These are phyloP conservation scores for Cephalotrichum gorgonifer DNA, from an alignment of 2,329 filamentous ascomycete species.

Conservation along the genomic window DNA sequence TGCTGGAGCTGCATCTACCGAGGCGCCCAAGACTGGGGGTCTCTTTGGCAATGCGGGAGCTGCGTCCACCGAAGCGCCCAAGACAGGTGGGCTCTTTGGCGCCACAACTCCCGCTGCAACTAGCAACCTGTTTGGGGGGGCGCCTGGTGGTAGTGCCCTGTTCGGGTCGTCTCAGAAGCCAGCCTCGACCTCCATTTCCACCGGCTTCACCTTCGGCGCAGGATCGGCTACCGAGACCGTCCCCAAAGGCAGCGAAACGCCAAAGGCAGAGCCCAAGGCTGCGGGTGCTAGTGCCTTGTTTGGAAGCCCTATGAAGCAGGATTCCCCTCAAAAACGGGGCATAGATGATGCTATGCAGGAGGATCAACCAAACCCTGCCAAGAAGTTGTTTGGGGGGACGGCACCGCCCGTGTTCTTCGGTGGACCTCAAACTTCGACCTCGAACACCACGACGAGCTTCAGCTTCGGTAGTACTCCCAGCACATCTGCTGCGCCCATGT, in stretches of 20 bases:
- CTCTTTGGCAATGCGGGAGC: constrained; percentile 8
- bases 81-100: constrained; percentile 3
- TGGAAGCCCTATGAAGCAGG: constrained; percentile 33
- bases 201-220: constrained; percentile 22
- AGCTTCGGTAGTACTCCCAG: constrained; percentile 19
- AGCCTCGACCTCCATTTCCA: constrained; percentile 3
- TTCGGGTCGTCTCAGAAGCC: constrained; percentile 16
- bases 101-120: constrained; percentile 5
- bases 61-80: neutral
- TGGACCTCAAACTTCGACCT: constrained; percentile 9
- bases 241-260: constrained; percentile 14
- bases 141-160: constrained; percentile 13
- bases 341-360: constrained; percentile 8
- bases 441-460: constrained; percentile 20
- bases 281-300: constrained; percentile 11
- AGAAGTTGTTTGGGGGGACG: constrained; percentile 12
- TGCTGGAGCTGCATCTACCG: neutral
- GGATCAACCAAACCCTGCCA: constrained; percentile 22
- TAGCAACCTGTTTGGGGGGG: constrained; percentile 7
- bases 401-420: constrained; percentile 14
- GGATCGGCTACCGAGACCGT: constrained; percentile 6
- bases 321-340: constrained; percentile 11
- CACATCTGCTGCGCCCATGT: constrained; percentile 16
- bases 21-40: constrained; percentile 5
- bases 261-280: constrained; percentile 15